Percentiles rank a stretch among this genome's conserved stretches.
Evolutionary conservation across 805 yeast genomes (phyloP).

Genomic region (Lipomyces chichibuensis): DNA sequence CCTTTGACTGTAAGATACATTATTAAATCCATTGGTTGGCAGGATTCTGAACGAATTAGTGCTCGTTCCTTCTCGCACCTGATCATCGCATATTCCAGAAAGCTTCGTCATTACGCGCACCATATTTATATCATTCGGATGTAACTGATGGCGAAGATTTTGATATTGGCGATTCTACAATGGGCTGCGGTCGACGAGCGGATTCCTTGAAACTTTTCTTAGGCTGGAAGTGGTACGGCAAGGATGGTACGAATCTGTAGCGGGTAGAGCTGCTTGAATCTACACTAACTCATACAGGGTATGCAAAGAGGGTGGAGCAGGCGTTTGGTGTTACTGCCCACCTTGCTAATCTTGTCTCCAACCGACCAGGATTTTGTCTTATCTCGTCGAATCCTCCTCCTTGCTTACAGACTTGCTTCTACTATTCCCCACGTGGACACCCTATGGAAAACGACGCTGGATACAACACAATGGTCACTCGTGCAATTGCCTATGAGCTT

Average conservation of each 20-base stretch:
- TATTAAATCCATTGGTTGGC: background rate
- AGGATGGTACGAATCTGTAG: slow-evolving; percentile 22
- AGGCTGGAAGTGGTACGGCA: slow-evolving; percentile 81
- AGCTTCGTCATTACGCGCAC: slow-evolving; percentile 77
- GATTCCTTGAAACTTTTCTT: slow-evolving; percentile 78
- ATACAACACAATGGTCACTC: slow-evolving; percentile 58
- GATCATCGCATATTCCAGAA: slow-evolving; percentile 65
- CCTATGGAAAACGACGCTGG: slow-evolving; percentile 39
- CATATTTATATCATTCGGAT: slow-evolving; percentile 71
- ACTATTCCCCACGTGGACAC: slow-evolving; percentile 56
- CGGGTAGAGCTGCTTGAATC: background rate
- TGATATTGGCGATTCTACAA: slow-evolving; percentile 85
- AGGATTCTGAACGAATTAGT: slow-evolving; percentile 32
- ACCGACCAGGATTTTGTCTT: slow-evolving; percentile 54
- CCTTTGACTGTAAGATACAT: slow-evolving; percentile 50
- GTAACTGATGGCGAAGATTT: slow-evolving; percentile 58
- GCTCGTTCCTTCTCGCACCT: slow-evolving; percentile 74
- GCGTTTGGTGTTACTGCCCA: slow-evolving; percentile 69
- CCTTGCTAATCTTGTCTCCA: slow-evolving; percentile 53
- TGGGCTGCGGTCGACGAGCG: slow-evolving; percentile 89
- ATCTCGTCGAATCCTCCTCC: slow-evolving; percentile 66
- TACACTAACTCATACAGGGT: slow-evolving; percentile 51
- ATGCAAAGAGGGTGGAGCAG: slow-evolving; percentile 67
- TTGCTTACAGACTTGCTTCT: slow-evolving; percentile 83
- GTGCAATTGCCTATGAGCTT: slow-evolving; percentile 62